phyloP scores from a whole-genome alignment of 768 basidiomycete species.

The Ramaria sp. region DNA sequence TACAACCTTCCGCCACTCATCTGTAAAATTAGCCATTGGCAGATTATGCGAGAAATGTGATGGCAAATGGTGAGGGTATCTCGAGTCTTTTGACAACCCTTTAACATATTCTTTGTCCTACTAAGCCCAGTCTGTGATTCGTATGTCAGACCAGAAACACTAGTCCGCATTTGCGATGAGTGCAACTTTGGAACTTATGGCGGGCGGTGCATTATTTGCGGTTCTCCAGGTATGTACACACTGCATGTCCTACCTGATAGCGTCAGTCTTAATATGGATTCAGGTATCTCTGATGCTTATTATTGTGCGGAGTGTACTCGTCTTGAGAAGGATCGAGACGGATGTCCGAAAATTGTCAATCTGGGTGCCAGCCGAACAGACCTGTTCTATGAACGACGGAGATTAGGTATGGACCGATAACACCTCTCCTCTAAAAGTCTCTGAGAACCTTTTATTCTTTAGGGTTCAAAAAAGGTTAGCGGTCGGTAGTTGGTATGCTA shows the following conservation, averaged over 20 bases:
- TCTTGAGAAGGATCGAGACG: slow-evolving; percentile 94
- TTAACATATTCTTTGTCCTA: neutral
- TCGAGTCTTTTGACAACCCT: neutral
- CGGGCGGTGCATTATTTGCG: slow-evolving; percentile 95
- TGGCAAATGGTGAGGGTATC: slow-evolving; percentile 80
- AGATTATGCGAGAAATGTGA: slow-evolving; percentile 98
- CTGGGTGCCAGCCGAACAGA: slow-evolving; percentile 91
- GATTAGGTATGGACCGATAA: slow-evolving; percentile 45
- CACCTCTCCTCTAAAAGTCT: neutral
- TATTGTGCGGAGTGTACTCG: slow-evolving; percentile 98
- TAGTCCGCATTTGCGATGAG: slow-evolving; percentile 98
- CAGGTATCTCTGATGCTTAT: slow-evolving; percentile 97
- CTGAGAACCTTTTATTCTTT: neutral
- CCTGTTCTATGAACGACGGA: slow-evolving; percentile 82
- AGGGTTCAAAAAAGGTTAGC: slow-evolving; percentile 64
- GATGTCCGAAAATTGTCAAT: slow-evolving; percentile 97
- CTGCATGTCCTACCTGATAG: neutral
- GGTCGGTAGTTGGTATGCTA: neutral
- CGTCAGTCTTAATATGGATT: neutral
- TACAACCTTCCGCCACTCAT: neutral
- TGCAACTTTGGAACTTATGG: slow-evolving; percentile 99
- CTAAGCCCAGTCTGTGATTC: slow-evolving; percentile 95
- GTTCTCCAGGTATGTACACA: slow-evolving; percentile 65
- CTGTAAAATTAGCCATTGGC: slow-evolving; percentile 63
- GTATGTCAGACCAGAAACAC: slow-evolving; percentile 95